phyloP scores from a whole-genome alignment of 1,139 yeast genomes.

The Maudiozyma humilis region DNA sequence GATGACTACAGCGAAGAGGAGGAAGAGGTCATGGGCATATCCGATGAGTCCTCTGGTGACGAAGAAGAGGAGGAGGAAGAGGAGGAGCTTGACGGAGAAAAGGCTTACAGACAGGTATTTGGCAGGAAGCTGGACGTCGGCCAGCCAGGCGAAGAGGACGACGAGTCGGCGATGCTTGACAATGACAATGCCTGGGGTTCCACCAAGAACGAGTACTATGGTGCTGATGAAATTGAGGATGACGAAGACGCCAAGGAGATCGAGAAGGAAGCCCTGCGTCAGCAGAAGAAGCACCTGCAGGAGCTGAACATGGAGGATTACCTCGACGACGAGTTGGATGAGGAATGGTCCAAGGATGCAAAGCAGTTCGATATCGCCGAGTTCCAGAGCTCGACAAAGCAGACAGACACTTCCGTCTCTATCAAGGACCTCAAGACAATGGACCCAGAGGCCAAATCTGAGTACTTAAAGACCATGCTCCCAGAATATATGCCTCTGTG shows the following conservation, averaged over 20 bases:
- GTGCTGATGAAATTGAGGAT: slow-evolving; percentile 70
- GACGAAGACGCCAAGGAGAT: slow-evolving; percentile 72
- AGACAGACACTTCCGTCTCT: slow-evolving; percentile 26
- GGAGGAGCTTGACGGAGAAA: slow-evolving; percentile 38
- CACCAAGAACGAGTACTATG: slow-evolving; percentile 63
- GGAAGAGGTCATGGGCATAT: slow-evolving; percentile 42
- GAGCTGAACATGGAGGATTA: slow-evolving; percentile 78
- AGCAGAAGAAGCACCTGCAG: slow-evolving; percentile 76
- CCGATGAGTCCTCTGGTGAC: slow-evolving; percentile 24
- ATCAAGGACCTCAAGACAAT: slow-evolving; percentile 30
- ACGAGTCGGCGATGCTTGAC: slow-evolving; percentile 42
- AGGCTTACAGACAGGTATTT: slow-evolving; percentile 35
- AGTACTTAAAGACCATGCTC: slow-evolving; percentile 48
- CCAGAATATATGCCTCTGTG: slow-evolving; percentile 82
- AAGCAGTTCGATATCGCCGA: slow-evolving; percentile 35
- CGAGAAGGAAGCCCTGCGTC: slow-evolving; percentile 81
- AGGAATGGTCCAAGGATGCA: slow-evolving; percentile 53
- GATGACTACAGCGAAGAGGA: slow-evolving; percentile 32
- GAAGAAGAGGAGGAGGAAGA: slow-evolving; percentile 41
- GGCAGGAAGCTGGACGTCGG: slow-evolving; percentile 33
- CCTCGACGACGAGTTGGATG: slow-evolving; percentile 72
- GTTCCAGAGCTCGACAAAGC: slow-evolving; percentile 34
- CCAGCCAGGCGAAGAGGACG: slow-evolving; percentile 33
- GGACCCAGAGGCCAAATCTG: slow-evolving; percentile 38
- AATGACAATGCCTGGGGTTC: slow-evolving; percentile 77